Evolutionary conservation across 257 asterid genomes (phyloP).

Genomic region (Solanum etuberosum): DNA sequence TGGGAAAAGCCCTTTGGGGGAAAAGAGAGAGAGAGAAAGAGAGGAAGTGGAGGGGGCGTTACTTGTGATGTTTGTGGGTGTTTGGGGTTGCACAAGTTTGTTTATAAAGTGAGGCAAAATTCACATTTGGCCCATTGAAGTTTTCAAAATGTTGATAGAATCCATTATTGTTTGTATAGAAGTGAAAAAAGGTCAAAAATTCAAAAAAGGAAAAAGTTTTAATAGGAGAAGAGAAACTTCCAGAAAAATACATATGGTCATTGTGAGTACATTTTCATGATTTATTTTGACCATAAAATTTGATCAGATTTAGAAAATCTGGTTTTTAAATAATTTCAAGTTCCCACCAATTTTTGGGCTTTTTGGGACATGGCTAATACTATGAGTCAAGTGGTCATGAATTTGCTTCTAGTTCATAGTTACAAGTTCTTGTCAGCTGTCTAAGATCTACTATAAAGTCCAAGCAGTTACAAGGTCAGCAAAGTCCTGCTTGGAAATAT

Average conservation of each 20-base stretch:
- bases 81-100: conserved; percentile 1
- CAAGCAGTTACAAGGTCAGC: not conserved
- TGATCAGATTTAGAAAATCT: not conserved
- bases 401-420: not conserved
- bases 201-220: not conserved
- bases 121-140: conserved; percentile 4
- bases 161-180: not conserved
- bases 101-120: not conserved
- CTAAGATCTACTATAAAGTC: not conserved
- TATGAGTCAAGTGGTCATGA: not conserved
- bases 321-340: not conserved
- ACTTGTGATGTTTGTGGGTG: not conserved
- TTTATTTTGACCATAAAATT: not conserved
- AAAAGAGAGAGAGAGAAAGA: conserved; percentile 4
- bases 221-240: not conserved
- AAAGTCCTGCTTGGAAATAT: not conserved
- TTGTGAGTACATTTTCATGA: not conserved
- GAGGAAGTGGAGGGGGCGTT: not conserved
- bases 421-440: not conserved
- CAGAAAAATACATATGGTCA: not conserved
- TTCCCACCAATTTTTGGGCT: not conserved
- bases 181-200: not conserved
- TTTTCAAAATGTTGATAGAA: not conserved
- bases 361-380: not conserved
- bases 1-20: not conserved